These are phyloP conservation scores for Chaetoceros tenuissimus DNA, from an alignment of 108 stramenopile genomes.

Conservation along the genomic window DNA sequence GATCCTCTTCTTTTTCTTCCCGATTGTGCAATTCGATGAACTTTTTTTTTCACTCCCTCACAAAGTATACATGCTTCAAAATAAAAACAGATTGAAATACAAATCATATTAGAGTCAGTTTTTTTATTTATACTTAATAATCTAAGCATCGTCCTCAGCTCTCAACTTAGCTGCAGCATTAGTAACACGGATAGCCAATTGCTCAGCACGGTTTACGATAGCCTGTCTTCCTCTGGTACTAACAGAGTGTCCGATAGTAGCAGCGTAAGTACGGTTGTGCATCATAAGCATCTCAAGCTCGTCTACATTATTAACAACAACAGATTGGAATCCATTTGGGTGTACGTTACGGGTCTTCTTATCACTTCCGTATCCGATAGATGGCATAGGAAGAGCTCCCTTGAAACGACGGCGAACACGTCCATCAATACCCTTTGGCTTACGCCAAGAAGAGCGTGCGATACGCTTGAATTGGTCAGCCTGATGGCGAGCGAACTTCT, in stretches of 20 bases:
- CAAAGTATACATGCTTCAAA: too few species aligned
- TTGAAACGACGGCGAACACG: conserved; percentile 99
- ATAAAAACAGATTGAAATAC: too few species aligned
- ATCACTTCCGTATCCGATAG: conserved; percentile 98
- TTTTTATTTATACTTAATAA: conserved; percentile 9
- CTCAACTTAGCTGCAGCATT: conserved; percentile 87
- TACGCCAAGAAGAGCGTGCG: conserved; percentile 92
- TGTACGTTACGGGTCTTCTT: conserved; percentile 96
- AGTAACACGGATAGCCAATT: conserved; percentile 86
- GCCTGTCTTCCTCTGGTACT: conserved; percentile 86
- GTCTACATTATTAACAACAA: conserved; percentile 90
- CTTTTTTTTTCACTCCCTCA: too few species aligned
- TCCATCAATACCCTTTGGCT: conserved; percentile 99
- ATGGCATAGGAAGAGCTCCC: conserved; percentile 96
- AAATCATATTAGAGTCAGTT: too few species aligned
- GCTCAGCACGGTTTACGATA: conserved; percentile 95
- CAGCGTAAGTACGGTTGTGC: conserved; percentile 99
- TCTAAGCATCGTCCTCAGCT: conserved; percentile 93
- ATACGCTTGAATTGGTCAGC: conserved; percentile 96
- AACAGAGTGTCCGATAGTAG: conserved; percentile 95
- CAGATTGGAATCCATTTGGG: conserved; percentile 98
- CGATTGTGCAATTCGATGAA: too few species aligned
- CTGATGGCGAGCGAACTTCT: conserved; percentile 99
- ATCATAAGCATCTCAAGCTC: conserved; percentile 99
- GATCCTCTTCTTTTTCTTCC: too few species aligned